phyloP scores from a whole-genome alignment of 345 rosid genomes.

The Eucalyptus rudis region DNA sequence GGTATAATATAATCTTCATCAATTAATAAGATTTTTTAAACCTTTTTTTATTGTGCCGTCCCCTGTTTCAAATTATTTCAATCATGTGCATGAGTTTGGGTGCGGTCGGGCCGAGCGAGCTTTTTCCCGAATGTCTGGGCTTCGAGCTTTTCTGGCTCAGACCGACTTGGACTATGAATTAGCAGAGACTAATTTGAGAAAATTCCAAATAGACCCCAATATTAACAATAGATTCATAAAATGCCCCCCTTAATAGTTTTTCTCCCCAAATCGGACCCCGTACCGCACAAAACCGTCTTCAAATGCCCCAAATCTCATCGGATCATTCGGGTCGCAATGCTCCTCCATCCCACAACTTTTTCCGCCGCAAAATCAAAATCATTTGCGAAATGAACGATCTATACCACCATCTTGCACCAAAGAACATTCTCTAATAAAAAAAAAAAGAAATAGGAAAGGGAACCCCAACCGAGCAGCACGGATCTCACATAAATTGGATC shows the following conservation, averaged over 20 bases:
- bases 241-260: not conserved
- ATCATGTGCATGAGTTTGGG: rapidly evolving
- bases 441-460: not conserved
- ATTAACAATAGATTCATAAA: not conserved
- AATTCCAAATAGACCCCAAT: not conserved
- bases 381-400: not conserved
- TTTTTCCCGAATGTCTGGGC: not conserved
- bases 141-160: rapidly evolving
- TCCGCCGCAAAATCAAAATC: not conserved
- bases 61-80: not conserved
- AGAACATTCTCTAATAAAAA: not conserved
- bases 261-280: not conserved
- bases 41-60: not conserved
- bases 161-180: no score
- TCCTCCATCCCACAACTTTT: not conserved
- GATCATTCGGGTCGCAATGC: not conserved
- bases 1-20: not conserved
- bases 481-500: not conserved
- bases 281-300: not conserved
- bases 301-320: not conserved
- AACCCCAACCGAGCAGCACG: not conserved
- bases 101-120: not conserved
- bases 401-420: not conserved
- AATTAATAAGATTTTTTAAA: no score
- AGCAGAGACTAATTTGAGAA: not conserved